Conservation (phyloP, 495 filamentous ascomycete species). For the Penicillium pancosmium region DNA sequence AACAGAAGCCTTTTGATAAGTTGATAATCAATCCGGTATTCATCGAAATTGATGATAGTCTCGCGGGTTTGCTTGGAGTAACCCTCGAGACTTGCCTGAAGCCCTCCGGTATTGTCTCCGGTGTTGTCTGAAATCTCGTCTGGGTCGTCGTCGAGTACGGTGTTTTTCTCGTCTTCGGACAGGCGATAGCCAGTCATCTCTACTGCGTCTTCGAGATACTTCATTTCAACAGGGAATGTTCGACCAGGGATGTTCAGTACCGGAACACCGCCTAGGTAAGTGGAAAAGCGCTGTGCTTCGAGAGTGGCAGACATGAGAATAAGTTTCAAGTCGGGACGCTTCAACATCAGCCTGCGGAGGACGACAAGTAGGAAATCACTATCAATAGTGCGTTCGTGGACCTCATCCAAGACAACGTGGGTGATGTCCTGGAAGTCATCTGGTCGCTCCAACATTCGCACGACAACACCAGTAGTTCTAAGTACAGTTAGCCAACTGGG, state of each 20-base stretch:
- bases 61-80: conserved; percentile 76
- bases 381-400: conserved; percentile 93
- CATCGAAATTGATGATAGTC: conserved; percentile 74
- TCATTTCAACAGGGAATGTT: conserved; percentile 87
- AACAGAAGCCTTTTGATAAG: conserved; percentile 75
- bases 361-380: conserved; percentile 94
- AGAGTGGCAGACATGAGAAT: conserved; percentile 97
- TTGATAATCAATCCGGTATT: conserved; percentile 83
- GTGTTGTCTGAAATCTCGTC: conserved; percentile 51
- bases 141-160: conserved; percentile 47
- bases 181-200: conserved; percentile 74
- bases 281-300: conserved; percentile 86
- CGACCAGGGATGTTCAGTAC: conserved; percentile 87
- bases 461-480: conserved; percentile 79
- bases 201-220: conserved; percentile 89
- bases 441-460: conserved; percentile 92
- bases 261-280: conserved; percentile 81
- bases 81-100: conserved; percentile 54
- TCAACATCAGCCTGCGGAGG: conserved; percentile 74
- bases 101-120: conserved; percentile 40
- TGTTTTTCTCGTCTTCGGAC: conserved; percentile 49
- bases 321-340: conserved; percentile 75
- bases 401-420: conserved; percentile 91
- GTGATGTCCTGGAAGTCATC: conserved; percentile 85
- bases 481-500: conserved; percentile 15